These are phyloP conservation scores for Rhizophora mangle DNA, from an alignment of 345 rosid species.

Conservation along the genomic window DNA sequence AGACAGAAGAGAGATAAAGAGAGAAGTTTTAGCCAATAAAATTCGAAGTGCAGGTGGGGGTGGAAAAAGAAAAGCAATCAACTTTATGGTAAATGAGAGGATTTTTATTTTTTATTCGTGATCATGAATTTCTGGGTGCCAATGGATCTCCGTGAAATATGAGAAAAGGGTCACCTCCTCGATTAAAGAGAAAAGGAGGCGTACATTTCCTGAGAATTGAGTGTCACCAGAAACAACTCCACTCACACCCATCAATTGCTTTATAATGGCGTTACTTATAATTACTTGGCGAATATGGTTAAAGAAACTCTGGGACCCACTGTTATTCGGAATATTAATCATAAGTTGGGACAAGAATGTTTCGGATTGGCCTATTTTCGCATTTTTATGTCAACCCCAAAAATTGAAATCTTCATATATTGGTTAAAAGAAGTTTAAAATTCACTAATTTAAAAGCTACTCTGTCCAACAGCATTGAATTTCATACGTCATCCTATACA, in stretches of 20 bases:
- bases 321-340: neutral
- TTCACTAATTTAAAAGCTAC: no score
- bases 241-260: neutral
- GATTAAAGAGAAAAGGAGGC: conserved; percentile 39
- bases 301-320: no score
- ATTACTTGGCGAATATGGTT: no score
- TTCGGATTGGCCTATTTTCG: neutral
- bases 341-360: neutral
- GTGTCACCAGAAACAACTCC: conserved; percentile 3
- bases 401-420: no score
- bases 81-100: conserved; percentile 16
- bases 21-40: conserved; percentile 1
- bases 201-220: conserved; percentile 50
- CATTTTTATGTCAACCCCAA: no score
- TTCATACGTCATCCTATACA: no score
- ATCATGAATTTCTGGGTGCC: conserved; percentile 12
- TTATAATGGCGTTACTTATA: no score
- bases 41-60: conserved; percentile 5
- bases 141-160: conserved; percentile 44
- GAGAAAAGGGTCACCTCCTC: conserved; percentile 32
- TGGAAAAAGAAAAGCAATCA: no score
- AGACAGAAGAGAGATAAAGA: conserved; percentile 6
- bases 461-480: no score
- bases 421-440: no score
- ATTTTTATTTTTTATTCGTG: neutral